phyloP scores from a whole-genome alignment of 805 yeast genomes.

The Metschnikowia dekortorum region DNA sequence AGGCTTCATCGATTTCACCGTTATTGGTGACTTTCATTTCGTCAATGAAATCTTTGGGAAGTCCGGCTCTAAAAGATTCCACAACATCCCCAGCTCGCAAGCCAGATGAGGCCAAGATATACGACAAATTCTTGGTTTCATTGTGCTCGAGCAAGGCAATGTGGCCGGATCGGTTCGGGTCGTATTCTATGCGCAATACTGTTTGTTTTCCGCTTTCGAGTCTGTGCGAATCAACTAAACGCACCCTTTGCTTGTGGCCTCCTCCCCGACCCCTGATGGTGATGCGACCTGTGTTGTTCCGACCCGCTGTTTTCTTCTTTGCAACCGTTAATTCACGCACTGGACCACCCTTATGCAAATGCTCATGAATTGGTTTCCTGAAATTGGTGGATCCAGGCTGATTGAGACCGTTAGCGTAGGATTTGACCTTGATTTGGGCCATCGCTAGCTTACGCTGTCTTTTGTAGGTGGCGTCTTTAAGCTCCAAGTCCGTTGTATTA shows the following conservation, averaged over 20 bases:
- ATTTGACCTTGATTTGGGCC: conserved; percentile 66
- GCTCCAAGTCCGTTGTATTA: conserved; percentile 69
- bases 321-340: conserved; percentile 69
- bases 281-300: conserved; percentile 83
- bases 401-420: conserved; percentile 62
- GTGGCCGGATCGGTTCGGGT: conserved; percentile 91
- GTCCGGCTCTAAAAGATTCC: conserved; percentile 84
- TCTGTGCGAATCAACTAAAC: conserved; percentile 77
- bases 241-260: conserved; percentile 84
- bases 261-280: conserved; percentile 97
- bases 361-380: conserved; percentile 80
- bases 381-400: conserved; percentile 90
- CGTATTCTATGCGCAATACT: conserved; percentile 88
- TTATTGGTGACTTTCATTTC: conserved; percentile 65
- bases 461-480: conserved; percentile 66
- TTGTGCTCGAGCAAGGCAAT: conserved; percentile 76
- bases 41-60: conserved; percentile 65
- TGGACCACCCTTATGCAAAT: conserved; percentile 84
- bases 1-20: conserved; percentile 87
- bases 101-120: conserved; percentile 89
- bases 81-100: conserved; percentile 88
- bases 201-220: conserved; percentile 63
- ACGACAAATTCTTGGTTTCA: conserved; percentile 59
- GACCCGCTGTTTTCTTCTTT: conserved; percentile 73
- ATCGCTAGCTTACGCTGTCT: conserved; percentile 71